Conservation (phyloP, 305 asterid genomes). For the Lippia alba region DNA sequence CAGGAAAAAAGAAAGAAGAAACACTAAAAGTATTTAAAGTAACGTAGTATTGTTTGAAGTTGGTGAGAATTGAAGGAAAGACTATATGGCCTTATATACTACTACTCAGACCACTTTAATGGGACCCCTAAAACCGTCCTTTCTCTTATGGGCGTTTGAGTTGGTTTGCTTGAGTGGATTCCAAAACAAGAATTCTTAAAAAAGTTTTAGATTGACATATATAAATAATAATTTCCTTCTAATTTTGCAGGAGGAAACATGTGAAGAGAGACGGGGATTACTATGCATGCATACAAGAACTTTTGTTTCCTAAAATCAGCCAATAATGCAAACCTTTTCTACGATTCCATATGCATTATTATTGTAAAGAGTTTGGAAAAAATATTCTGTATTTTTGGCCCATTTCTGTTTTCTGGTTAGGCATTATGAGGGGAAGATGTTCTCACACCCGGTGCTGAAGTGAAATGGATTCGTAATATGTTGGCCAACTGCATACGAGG, state of each 20-base stretch:
- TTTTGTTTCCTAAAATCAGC: constrained; percentile 1
- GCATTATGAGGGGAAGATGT: constrained; percentile 66
- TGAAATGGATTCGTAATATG: background rate
- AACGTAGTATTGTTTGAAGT: constrained; percentile 29
- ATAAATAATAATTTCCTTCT: background rate
- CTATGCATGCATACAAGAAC: constrained; percentile 35
- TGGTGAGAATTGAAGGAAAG: constrained; percentile 33
- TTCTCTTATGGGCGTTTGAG: background rate
- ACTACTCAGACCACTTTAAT: constrained; percentile 23
- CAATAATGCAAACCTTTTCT: constrained; percentile 40
- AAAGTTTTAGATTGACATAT: constrained; percentile 38
- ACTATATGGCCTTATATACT: constrained; percentile 40
- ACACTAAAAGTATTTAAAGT: background rate
- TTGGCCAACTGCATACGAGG: background rate
- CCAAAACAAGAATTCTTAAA: constrained; percentile 44
- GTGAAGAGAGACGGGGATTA: background rate
- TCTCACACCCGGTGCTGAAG: background rate
- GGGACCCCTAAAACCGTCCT: constrained; percentile 42
- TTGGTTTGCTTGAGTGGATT: constrained; percentile 42
- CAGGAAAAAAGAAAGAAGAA: background rate
- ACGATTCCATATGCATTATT: constrained; percentile 63
- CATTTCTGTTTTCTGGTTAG: constrained; percentile 45
- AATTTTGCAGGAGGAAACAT: constrained; percentile 19
- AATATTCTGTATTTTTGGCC: constrained; percentile 56
- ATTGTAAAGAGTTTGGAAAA: constrained; percentile 35